Conservation (phyloP, 2,329 filamentous ascomycete species). For the Aspergillus melleus region DNA sequence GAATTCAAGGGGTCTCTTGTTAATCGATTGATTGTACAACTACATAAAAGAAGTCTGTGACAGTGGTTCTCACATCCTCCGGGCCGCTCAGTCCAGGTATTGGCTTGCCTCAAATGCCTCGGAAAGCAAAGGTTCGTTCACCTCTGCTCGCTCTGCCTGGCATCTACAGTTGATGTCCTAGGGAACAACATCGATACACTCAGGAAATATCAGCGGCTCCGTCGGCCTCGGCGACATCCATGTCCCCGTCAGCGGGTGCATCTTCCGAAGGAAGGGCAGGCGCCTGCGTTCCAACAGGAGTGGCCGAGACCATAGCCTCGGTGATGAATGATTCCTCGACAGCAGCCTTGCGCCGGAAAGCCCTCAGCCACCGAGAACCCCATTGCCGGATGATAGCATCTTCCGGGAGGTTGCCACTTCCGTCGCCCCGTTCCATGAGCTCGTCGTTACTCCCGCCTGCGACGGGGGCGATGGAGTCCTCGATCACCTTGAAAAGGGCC, state of each 20-base stretch:
- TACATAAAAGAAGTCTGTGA: too few species aligned
- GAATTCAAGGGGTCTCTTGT: too few species aligned
- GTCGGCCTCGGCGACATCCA: conserved; percentile 26
- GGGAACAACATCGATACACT: background rate
- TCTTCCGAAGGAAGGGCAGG: conserved; percentile 23
- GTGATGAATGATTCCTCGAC: conserved; percentile 77
- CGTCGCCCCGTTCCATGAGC: conserved; percentile 67
- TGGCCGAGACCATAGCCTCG: conserved; percentile 54
- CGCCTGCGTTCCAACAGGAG: conserved; percentile 41
- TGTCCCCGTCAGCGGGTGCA: conserved; percentile 26
- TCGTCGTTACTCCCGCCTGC: conserved; percentile 72
- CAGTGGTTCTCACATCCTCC: too few species aligned
- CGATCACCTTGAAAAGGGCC: conserved; percentile 76
- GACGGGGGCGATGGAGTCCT: conserved; percentile 73
- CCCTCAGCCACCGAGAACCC: conserved; percentile 82
- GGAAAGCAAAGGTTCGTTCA: background rate
- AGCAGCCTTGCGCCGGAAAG: conserved; percentile 76
- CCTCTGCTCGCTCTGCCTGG: background rate
- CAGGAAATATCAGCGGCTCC: conserved; percentile 12
- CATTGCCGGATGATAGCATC: conserved; percentile 71
- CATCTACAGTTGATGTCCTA: background rate
- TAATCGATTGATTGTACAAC: too few species aligned
- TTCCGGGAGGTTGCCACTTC: conserved; percentile 50
- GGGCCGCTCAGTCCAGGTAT: too few species aligned
- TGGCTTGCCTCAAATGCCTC: background rate